Conservation (phyloP, 345 rosid species). For the Salix exigua region DNA sequence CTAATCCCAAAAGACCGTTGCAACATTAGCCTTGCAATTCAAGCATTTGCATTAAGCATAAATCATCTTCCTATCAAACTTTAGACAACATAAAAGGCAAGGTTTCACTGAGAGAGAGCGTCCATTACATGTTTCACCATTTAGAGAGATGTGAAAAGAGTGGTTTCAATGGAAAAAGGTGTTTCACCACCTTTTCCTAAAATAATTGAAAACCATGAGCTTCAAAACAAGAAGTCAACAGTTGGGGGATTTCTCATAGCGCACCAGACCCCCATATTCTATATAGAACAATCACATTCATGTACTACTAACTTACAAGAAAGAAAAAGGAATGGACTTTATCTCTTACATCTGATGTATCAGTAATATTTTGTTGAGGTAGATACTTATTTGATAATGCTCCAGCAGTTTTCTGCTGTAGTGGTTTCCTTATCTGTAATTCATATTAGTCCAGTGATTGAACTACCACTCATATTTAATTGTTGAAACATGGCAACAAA, state of each 20-base stretch:
- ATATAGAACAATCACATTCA: background rate
- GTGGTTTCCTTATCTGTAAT: constrained; percentile 15
- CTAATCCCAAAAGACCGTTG: too few relatives aligned
- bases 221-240: too few relatives aligned
- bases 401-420: constrained; percentile 24
- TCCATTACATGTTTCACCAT: too few relatives aligned
- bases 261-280: background rate
- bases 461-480: background rate
- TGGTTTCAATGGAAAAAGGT: too few relatives aligned
- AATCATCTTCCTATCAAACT: too few relatives aligned
- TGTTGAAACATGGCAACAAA: constrained; percentile 4
- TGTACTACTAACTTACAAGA: background rate
- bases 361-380: constrained; percentile 21
- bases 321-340: background rate
- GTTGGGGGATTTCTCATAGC: background rate
- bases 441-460: constrained; percentile 2
- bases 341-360: constrained; percentile 39
- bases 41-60: too few relatives aligned
- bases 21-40: too few relatives aligned
- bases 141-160: too few relatives aligned
- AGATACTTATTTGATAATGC: constrained; percentile 31
- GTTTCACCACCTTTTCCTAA: too few relatives aligned
- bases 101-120: too few relatives aligned
- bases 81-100: too few relatives aligned
- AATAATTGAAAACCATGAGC: too few relatives aligned